A percentile compares a stretch with the other conserved stretches of the same genome.
phyloP scores from a whole-genome alignment of 2,329 filamentous ascomycete genomes.

The Aphanoascus verrucosus region DNA sequence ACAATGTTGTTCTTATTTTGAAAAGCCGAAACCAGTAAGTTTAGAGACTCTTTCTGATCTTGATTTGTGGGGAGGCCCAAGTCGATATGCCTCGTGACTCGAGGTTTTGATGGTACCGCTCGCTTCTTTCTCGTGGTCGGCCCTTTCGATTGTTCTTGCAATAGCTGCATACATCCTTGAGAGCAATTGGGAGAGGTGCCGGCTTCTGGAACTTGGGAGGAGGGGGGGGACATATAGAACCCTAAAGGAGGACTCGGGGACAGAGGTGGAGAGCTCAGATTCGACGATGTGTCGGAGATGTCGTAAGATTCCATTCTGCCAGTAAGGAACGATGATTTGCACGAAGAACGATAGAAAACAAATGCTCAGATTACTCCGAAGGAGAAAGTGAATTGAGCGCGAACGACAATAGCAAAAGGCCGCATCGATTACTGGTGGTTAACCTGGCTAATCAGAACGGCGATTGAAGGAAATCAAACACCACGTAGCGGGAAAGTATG shows the following conservation, averaged over 20 bases:
- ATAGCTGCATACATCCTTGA: constrained; percentile 26
- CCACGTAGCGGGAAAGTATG: no score
- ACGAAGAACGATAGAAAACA: no score
- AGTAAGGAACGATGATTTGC: no score
- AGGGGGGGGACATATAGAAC: constrained; percentile 34
- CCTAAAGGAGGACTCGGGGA: constrained; percentile 31
- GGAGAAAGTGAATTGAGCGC: no score
- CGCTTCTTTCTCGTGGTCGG: constrained; percentile 63
- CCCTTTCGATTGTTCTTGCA: constrained; percentile 49
- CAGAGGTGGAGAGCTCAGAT: constrained; percentile 34
- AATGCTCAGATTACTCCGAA: no score
- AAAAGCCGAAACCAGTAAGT: constrained; percentile 61
- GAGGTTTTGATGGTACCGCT: constrained; percentile 52
- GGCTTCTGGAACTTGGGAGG: constrained; percentile 34
- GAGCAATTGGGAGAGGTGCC: constrained; percentile 19
- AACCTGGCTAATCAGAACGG: no score
- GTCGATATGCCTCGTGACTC: constrained; percentile 74
- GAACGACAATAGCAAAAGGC: no score
- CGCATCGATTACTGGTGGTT: no score
- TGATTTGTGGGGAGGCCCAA: constrained; percentile 37
- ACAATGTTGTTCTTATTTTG: constrained; percentile 93
- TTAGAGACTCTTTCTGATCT: constrained; percentile 52
- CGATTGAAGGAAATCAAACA: no score
- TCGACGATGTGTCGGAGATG: constrained; percentile 30
- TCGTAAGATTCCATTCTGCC: neutral